Base-by-base conservation (phyloP, 495 filamentous ascomycete genomes). In the Chaetomium tenue region DNA sequence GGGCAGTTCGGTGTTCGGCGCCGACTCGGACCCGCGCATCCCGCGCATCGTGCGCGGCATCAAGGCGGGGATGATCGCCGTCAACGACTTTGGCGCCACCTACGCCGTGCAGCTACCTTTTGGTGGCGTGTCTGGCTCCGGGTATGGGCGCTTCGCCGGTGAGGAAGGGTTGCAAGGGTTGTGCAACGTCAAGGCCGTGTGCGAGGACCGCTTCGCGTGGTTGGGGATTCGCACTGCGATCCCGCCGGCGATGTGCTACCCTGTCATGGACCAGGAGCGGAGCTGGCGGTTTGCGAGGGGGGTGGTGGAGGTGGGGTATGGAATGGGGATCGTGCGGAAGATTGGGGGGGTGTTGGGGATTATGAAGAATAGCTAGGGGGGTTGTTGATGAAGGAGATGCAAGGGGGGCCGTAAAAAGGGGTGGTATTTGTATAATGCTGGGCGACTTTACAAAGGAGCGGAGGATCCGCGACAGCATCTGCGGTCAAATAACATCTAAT, bases 41-140 rank as follows among this genome's bases (percentile, higher is more conserved):
- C 42, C 60, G 9, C 63, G 69, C 16, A 87, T 91, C 40, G 87
- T 92, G 0, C 70, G 68, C n/a, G 82, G 83, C 25, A 83, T 98
- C 59, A 84, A 88, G 60, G 87, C 88, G 3, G 94, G 94, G 28
- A 96, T 96, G 89, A 89, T 98, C 5, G 83, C 89, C 53, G 86
- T 98, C 59, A 98, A 98, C 70, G 94, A 98, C 77, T 98, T 98
- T 67, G 94, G 86, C 23, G 88, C 86, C 18, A 96, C 86, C 70
- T 98, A 98, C 75, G 89, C 93, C 26, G 91, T 95, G 18, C 91
- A 94, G 76, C 75, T 98, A 18, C 94, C 94, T 0, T 98, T 98
- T 73, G 94, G 94, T 25, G 94, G 94, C 26, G 85, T 90, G 22
- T 83, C 84, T 61, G 93, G 91, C 0, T 92, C 88, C 47, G 94